A percentile compares a stretch with the other conserved stretches of the same genome.
Conservation (phyloP, 441 rosid genomes). For the Dalechampia spathulata region DNA sequence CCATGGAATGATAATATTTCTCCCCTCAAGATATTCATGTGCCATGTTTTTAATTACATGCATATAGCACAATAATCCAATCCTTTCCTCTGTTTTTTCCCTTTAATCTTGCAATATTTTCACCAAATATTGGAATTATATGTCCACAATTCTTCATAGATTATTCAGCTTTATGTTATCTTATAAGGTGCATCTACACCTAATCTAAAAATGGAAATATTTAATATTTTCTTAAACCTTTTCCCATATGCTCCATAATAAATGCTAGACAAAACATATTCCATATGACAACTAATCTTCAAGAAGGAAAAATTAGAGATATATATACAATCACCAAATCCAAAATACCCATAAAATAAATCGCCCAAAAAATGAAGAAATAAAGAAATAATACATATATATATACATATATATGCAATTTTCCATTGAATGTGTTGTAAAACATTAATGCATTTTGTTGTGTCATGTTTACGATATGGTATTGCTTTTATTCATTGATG, state of each 20-base stretch:
- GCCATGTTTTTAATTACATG: conserved; percentile 13
- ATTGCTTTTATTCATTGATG: conserved; percentile 19
- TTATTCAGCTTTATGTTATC: background rate
- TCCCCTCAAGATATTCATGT: conserved; percentile 22
- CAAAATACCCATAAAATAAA: no score
- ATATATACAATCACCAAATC: background rate
- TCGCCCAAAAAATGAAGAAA: no score
- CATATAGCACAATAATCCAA: conserved; percentile 5
- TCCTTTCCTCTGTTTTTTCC: background rate
- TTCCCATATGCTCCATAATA: no score
- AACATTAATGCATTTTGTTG: background rate
- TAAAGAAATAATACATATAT: background rate
- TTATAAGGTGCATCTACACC: background rate
- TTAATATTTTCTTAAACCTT: no score
- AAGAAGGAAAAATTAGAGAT: background rate
- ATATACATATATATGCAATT: background rate
- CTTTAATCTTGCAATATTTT: no score
- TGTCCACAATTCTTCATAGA: background rate
- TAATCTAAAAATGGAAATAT: conserved; percentile 3
- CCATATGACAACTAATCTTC: conserved; percentile 4
- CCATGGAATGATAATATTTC: conserved; percentile 3
- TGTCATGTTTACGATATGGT: background rate
- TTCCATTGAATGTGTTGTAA: background rate
- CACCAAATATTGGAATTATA: background rate
- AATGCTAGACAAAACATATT: background rate